Evolutionary conservation across 2,329 filamentous ascomycete species (phyloP).

Genomic region (Colletotrichum sp.): DNA sequence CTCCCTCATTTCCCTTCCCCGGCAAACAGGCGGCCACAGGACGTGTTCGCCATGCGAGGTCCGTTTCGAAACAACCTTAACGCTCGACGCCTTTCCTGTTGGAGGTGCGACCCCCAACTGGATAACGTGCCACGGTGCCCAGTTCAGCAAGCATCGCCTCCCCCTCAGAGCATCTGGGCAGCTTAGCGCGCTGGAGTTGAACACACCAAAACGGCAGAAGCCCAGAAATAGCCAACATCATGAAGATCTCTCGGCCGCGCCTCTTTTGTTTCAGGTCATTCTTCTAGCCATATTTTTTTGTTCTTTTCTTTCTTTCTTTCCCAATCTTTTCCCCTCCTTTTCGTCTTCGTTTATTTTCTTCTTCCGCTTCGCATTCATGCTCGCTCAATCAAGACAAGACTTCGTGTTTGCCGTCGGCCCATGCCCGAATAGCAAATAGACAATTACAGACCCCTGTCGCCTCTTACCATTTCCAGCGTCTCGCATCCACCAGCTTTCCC

Average conservation of each 20-base stretch:
- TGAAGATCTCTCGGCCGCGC: slow-evolving; percentile 5
- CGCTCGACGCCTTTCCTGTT: background rate
- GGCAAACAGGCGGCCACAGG: slow-evolving; percentile 4
- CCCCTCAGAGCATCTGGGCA: background rate
- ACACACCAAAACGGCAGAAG: background rate
- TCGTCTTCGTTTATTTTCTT: background rate
- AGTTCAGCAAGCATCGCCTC: slow-evolving; percentile 3
- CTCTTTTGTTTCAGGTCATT: slow-evolving; percentile 16
- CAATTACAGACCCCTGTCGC: slow-evolving; percentile 7
- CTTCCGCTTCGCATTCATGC: background rate
- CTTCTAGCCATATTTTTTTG: background rate
- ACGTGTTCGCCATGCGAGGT: slow-evolving; percentile 7
- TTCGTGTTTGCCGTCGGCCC: slow-evolving; percentile 7
- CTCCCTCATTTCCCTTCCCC: slow-evolving; percentile 11
- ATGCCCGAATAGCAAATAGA: slow-evolving; percentile 14
- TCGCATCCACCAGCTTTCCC: slow-evolving; percentile 9
- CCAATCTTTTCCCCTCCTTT: background rate
- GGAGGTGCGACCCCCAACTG: background rate
- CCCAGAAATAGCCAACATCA: background rate
- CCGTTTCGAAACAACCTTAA: slow-evolving; percentile 22
- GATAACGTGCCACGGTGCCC: background rate
- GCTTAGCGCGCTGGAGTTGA: background rate
- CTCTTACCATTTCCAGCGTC: slow-evolving; percentile 1
- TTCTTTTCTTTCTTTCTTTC: background rate
- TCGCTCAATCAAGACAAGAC: background rate